Conservation (phyloP, 371 early-diverging fungal genomes). For the Mucor sp. region DNA sequence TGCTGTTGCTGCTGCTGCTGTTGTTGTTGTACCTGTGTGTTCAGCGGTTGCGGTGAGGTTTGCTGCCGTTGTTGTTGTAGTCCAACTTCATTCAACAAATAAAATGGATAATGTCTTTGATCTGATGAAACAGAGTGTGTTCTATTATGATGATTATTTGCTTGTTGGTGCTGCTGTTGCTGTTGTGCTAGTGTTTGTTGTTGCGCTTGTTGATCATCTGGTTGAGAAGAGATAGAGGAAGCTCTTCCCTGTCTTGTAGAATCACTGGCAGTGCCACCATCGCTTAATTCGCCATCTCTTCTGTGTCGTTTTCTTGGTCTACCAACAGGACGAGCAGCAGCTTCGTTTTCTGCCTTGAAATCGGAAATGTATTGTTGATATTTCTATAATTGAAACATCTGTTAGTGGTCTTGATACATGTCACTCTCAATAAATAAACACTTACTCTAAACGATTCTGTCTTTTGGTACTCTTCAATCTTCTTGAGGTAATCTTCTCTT, state of each 20-base stretch:
- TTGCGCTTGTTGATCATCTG: background rate
- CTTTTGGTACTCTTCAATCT: slow-evolving; percentile 41
- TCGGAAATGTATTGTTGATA: slow-evolving; percentile 50
- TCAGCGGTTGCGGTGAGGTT: background rate
- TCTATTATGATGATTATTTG: background rate
- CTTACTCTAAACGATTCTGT: slow-evolving; percentile 40
- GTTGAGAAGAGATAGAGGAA: slow-evolving; percentile 12
- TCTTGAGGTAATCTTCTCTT: slow-evolving; percentile 41
- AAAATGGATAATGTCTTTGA: slow-evolving; percentile 28
- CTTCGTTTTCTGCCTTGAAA: slow-evolving; percentile 51
- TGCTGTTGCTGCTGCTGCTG: background rate
- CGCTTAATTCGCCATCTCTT: slow-evolving; percentile 17
- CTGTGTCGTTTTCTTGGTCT: slow-evolving; percentile 32
- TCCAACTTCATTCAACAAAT: slow-evolving; percentile 21
- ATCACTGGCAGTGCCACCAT: slow-evolving; percentile 14
- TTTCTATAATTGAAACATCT: slow-evolving; percentile 14
- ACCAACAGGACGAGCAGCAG: slow-evolving; percentile 40
- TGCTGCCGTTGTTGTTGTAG: background rate
- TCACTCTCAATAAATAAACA: background rate
- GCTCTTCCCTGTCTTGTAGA: slow-evolving; percentile 11
- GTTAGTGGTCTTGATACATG: background rate
- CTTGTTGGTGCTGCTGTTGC: too few relatives aligned
- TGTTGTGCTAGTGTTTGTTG: slow-evolving; percentile 5
- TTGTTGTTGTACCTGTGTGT: background rate
- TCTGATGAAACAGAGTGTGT: slow-evolving; percentile 6